A percentile compares a stretch with the other conserved stretches of the same genome.
These are phyloP conservation scores for Debaryomycetaceae sp. DNA, from an alignment of 1,139 yeast genomes.

Conservation along the genomic window DNA sequence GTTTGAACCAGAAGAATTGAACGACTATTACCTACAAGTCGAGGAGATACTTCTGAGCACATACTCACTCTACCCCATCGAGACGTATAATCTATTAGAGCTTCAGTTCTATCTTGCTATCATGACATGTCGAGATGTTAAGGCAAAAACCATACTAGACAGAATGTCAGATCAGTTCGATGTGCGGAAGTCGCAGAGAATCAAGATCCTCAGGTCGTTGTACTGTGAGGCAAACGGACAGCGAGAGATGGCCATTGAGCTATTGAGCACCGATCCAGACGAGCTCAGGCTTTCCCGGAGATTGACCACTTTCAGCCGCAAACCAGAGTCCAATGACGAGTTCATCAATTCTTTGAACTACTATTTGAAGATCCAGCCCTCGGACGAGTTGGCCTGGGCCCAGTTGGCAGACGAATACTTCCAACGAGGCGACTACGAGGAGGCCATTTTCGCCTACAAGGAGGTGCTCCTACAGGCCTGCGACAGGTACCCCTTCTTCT, in stretches of 20 bases:
- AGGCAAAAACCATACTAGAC: slow-evolving; percentile 65
- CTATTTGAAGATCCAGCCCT: slow-evolving; percentile 57
- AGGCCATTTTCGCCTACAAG: slow-evolving; percentile 63
- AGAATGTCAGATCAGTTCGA: slow-evolving; percentile 65
- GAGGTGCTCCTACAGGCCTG: slow-evolving; percentile 71
- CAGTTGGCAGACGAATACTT: slow-evolving; percentile 67
- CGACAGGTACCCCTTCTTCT: slow-evolving; percentile 67
- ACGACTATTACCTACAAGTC: slow-evolving; percentile 29
- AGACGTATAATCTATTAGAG: slow-evolving; percentile 60
- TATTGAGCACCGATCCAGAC: slow-evolving; percentile 35
- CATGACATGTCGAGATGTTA: slow-evolving; percentile 62
- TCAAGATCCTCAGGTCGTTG: slow-evolving; percentile 54
- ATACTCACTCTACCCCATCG: slow-evolving; percentile 39
- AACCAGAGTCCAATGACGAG: slow-evolving; percentile 17
- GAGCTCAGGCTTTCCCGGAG: slow-evolving; percentile 35
- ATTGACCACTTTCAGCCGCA: slow-evolving; percentile 30
- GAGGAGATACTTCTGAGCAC: slow-evolving; percentile 22
- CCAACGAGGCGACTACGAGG: slow-evolving; percentile 58
- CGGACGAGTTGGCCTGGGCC: slow-evolving; percentile 74
- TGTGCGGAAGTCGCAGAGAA: slow-evolving; percentile 49
- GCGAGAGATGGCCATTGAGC: slow-evolving; percentile 25
- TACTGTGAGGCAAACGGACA: slow-evolving; percentile 56
- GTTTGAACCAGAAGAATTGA: slow-evolving; percentile 33
- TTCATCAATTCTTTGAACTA: slow-evolving; percentile 50
- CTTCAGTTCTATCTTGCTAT: slow-evolving; percentile 68